Conservation (phyloP, 371 early-diverging fungal genomes). For the Haplosporangium sp. region DNA sequence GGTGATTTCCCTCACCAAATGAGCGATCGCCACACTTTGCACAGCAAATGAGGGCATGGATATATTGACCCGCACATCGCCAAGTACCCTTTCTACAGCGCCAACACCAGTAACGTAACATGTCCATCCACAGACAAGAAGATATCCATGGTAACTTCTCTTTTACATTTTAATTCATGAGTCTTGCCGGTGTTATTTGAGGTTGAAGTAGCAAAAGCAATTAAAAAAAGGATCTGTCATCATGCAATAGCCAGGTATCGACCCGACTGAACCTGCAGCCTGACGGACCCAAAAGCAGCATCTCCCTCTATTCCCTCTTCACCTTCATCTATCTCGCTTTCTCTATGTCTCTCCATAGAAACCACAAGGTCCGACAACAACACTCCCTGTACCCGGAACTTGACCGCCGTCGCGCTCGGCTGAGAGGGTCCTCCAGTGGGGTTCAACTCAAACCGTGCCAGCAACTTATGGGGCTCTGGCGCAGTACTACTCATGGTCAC, state of each 20-base stretch:
- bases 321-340: no score
- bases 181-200: no score
- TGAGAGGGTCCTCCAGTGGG: conserved; percentile 47
- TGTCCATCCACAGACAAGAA: no score
- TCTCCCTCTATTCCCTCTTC: conserved; percentile 3
- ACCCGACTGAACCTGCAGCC: conserved; percentile 54
- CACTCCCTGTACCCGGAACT: conserved; percentile 59
- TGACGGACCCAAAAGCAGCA: conserved; percentile 37
- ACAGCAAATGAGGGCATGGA: no score
- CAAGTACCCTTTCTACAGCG: no score
- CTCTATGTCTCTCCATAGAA: conserved; percentile 23
- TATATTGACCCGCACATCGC: no score
- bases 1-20: no score
- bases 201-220: no score
- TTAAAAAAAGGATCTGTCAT: not conserved
- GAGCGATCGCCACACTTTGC: no score
- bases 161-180: no score
- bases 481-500: conserved; percentile 47
- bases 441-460: conserved; percentile 63
- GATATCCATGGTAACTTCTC: no score
- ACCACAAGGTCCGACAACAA: conserved; percentile 52
- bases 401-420: conserved; percentile 61
- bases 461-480: conserved; percentile 54
- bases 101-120: no score
- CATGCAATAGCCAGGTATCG: conserved; percentile 42